phyloP scores from a whole-genome alignment of 352 stramenopile genomes.

The Sclerospora graminicola region DNA sequence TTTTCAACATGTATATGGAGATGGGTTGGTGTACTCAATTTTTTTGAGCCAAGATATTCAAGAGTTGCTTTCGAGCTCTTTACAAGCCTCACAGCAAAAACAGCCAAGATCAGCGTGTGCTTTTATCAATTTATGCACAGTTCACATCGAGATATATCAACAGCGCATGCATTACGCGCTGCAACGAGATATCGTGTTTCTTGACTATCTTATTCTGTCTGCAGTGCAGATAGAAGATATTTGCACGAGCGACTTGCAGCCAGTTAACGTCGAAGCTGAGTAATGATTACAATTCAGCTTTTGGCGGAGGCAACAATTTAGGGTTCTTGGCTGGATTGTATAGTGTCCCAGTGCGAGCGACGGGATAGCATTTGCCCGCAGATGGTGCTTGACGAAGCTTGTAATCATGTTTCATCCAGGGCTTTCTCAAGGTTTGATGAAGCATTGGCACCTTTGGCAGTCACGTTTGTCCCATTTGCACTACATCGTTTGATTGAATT shows the following conservation, averaged over 20 bases:
- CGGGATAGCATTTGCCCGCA: constrained; percentile 13
- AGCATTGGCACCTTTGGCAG: constrained; percentile 12
- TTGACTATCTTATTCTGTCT: constrained; percentile 47
- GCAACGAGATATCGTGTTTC: constrained; percentile 46
- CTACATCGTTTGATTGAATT: constrained; percentile 43
- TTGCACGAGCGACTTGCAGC: constrained; percentile 14
- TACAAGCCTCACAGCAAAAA: constrained; percentile 14
- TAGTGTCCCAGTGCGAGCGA: constrained; percentile 18
- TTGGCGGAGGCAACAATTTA: neutral
- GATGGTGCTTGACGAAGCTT: constrained; percentile 29
- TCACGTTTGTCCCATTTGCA: constrained; percentile 43
- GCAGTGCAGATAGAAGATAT: constrained; percentile 6
- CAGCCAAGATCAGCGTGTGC: constrained; percentile 24
- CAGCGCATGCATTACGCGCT: constrained; percentile 37
- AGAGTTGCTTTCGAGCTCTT: constrained; percentile 24
- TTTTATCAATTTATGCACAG: constrained; percentile 16
- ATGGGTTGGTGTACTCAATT: constrained; percentile 30
- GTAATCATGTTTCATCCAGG: constrained; percentile 37
- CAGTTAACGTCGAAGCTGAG: constrained; percentile 16
- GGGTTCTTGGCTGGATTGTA: constrained; percentile 25
- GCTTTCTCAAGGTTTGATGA: constrained; percentile 28
- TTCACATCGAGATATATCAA: constrained; percentile 58
- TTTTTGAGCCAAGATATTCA: constrained; percentile 30
- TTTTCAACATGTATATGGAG: constrained; percentile 59
- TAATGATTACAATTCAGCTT: neutral